phyloP scores from a whole-genome alignment of 371 early-diverging fungal species.

The Apophysomyces sp. region DNA sequence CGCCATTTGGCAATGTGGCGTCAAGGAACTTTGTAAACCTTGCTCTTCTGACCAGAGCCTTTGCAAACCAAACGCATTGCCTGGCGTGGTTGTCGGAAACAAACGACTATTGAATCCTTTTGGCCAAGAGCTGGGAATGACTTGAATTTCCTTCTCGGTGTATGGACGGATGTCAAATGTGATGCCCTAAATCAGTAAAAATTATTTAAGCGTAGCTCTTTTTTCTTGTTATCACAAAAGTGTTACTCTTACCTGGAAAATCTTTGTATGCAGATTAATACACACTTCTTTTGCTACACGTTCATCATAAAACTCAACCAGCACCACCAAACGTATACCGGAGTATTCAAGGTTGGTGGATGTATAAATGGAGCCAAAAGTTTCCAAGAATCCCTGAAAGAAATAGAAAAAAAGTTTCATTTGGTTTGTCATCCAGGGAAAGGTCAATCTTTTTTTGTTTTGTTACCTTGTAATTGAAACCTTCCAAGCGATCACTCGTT shows the following conservation, averaged over 20 bases:
- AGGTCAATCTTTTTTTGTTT: neutral
- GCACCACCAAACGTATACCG: neutral
- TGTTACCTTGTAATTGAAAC: conserved; percentile 9
- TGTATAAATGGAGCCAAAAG: conserved; percentile 3
- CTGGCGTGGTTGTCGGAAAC: neutral
- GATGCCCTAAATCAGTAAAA: too few species aligned
- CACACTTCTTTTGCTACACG: conserved; percentile 2
- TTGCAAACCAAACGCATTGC: neutral
- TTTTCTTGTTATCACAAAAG: too few species aligned
- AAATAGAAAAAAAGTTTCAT: too few species aligned
- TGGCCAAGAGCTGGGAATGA: neutral
- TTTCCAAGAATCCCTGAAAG: conserved; percentile 3
- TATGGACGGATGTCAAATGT: neutral
- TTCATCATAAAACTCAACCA: conserved; percentile 11
- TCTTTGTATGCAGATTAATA: conserved; percentile 3
- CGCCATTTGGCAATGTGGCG: neutral
- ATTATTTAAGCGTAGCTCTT: too few species aligned
- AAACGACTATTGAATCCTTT: neutral
- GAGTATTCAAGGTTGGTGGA: neutral
- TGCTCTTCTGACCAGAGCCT: neutral
- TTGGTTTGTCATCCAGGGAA: too few species aligned
- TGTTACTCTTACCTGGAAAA: conserved; percentile 9
- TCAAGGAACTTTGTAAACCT: neutral
- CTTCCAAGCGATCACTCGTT: neutral
- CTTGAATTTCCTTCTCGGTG: neutral